Evolutionary conservation across 768 basidiomycete species (phyloP), one percentile per base, ranked within the genome.

Genomic region (Dioszegia crocea): DNA sequence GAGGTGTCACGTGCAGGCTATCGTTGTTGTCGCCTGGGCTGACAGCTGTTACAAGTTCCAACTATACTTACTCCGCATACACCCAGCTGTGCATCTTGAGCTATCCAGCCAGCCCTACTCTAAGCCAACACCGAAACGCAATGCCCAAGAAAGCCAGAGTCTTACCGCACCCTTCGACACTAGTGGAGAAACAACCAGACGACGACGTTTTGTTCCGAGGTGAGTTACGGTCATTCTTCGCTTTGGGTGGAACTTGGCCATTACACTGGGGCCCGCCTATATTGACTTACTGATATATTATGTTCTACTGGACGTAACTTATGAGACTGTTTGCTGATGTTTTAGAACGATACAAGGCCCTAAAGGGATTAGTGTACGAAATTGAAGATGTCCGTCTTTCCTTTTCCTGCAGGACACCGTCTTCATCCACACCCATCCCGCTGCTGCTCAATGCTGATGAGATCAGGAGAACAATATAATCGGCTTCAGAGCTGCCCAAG

Each of bases 381-480:
- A 30, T 61, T 2, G 60, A 61, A 53, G 60, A 61, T 57, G 60
- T 61, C 6, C 30, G 60, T 61, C 4, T 14, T 23, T 59, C 16
- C 48, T 11, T 21, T 27, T 12, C 16, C 27, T 47, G 33, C 33
- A 33, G n/a, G n/a, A n/a, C n/a, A 33, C 33, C 23, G 45, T 3
- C 29, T 17, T 30, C n/a, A n/a, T n/a, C n/a, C n/a, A n/a, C n/a
- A n/a, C n/a, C n/a, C n/a, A n/a, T n/a, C n/a, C n/a, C n/a, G n/a
- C n/a, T n/a, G n/a, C n/a, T n/a, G n/a, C n/a, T n/a, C n/a, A n/a
- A 26, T 19, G 38, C 38, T 49, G 53, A 31, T 29, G 11, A 39
- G 24, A 4, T 2, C 27, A 62, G 61, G 62, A 64, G 24, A 64
- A 64, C 44, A 60, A 64, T 27, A 38, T 64, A 2, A 56, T 64